These are phyloP conservation scores for Hibiscus trionum DNA, from an alignment of 345 rosid genomes.

Conservation along the genomic window DNA sequence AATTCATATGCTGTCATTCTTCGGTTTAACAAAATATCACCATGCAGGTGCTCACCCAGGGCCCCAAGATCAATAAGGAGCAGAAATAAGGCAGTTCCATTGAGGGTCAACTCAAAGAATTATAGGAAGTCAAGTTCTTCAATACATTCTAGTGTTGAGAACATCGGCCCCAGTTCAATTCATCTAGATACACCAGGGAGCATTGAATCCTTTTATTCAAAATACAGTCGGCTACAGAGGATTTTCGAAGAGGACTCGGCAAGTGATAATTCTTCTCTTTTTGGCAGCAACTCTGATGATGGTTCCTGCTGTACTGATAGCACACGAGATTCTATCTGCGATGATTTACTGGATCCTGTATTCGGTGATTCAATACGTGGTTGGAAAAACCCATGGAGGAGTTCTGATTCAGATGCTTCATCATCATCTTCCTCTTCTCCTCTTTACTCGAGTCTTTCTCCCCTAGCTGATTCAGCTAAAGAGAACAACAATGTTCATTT, in stretches of 20 bases:
- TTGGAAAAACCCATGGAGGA: slow-evolving; percentile 44
- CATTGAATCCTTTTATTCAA: slow-evolving; percentile 57
- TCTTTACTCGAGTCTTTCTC: slow-evolving; percentile 32
- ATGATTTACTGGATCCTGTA: slow-evolving; percentile 66
- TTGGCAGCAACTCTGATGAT: slow-evolving; percentile 81
- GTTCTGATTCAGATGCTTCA: slow-evolving; percentile 50
- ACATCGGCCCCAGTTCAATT: slow-evolving; percentile 25
- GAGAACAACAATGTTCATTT: background rate
- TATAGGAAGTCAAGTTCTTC: slow-evolving; percentile 28
- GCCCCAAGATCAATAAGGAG: slow-evolving; percentile 56
- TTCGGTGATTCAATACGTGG: slow-evolving; percentile 48
- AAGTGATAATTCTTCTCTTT: slow-evolving; percentile 76
- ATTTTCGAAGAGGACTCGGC: slow-evolving; percentile 75
- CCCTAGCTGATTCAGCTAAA: slow-evolving; percentile 14
- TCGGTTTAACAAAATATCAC: slow-evolving; percentile 13
- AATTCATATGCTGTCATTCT: background rate
- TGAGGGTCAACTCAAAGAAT: slow-evolving; percentile 22
- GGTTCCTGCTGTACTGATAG: slow-evolving; percentile 86
- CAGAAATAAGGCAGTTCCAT: slow-evolving; percentile 20
- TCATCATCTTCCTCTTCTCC: slow-evolving; percentile 58
- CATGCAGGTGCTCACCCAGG: slow-evolving; percentile 61
- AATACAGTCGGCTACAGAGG: slow-evolving; percentile 50
- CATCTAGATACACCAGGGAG: slow-evolving; percentile 28
- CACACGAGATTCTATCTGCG: slow-evolving; percentile 59
- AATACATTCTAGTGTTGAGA: slow-evolving; percentile 12